These are phyloP conservation scores for Rubia occidens DNA, from an alignment of 305 asterid genomes.

Conservation along the genomic window DNA sequence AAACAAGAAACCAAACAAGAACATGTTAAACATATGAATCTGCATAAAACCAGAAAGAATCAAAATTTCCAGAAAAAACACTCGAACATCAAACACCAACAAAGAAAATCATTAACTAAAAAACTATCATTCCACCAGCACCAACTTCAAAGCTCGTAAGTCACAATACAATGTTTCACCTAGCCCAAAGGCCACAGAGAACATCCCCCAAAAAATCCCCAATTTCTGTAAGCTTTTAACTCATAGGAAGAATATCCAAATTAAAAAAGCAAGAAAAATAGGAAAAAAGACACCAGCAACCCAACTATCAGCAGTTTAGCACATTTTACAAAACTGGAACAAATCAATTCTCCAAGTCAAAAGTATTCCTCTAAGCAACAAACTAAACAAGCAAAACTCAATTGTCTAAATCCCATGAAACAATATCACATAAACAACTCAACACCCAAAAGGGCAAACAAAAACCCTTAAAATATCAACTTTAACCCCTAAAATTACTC, in stretches of 20 bases:
- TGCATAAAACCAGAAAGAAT: not conserved
- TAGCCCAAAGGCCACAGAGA: no score
- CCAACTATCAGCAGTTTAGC: not conserved
- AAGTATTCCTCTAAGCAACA: not conserved
- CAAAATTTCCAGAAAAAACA: not conserved
- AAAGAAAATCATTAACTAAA: not conserved
- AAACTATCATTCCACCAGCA: not conserved
- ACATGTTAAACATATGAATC: conserved; percentile 2
- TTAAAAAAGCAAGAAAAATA: not conserved
- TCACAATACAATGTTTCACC: not conserved
- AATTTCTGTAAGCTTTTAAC: not conserved
- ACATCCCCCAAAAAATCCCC: no score
- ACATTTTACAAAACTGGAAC: not conserved
- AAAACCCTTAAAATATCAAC: not conserved
- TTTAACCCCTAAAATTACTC: conserved; percentile 1
- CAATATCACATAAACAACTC: not conserved
- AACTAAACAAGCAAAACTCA: not conserved
- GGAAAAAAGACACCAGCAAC: not conserved
- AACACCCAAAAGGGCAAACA: not conserved
- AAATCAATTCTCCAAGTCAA: not conserved
- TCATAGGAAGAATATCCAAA: not conserved
- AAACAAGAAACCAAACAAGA: conserved; percentile 16
- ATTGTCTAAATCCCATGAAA: not conserved
- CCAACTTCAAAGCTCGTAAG: not conserved
- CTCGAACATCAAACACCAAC: not conserved